phyloP scores from a whole-genome alignment of 257 asterid genomes.

The Nicotiana tomentosiformis region DNA sequence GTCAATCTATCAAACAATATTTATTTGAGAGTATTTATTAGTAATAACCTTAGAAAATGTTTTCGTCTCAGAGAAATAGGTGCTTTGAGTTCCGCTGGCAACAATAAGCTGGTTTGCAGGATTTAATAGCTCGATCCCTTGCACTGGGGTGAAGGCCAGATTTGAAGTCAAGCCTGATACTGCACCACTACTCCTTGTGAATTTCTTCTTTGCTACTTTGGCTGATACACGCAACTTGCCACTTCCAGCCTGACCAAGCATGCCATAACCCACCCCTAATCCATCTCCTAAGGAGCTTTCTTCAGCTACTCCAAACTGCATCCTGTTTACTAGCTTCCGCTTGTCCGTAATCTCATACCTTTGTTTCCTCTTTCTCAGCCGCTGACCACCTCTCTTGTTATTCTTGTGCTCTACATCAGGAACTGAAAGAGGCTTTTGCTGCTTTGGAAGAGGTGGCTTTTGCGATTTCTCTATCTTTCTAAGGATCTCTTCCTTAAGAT shows the following conservation, averaged over 20 bases:
- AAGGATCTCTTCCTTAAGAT: slow-evolving; percentile 32
- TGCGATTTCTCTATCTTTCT: slow-evolving; percentile 95
- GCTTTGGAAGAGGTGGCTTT: slow-evolving; percentile 95
- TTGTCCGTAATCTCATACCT: slow-evolving; percentile 76
- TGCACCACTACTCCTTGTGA: slow-evolving; percentile 64
- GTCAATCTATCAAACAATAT: too few relatives aligned
- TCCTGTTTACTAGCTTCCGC: slow-evolving; percentile 93
- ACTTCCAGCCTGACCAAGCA: slow-evolving; percentile 96
- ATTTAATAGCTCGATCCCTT: slow-evolving; percentile 91
- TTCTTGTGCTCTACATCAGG: slow-evolving; percentile 96
- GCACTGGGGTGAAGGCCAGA: slow-evolving; percentile 93
- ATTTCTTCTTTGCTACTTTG: slow-evolving; percentile 78
- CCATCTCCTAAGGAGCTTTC: slow-evolving; percentile 99
- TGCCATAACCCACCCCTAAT: slow-evolving; percentile 93
- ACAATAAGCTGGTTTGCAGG: slow-evolving; percentile 51
- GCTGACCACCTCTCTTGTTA: slow-evolving; percentile 78
- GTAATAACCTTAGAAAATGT: slow-evolving; percentile 71
- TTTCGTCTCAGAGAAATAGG: slow-evolving; percentile 64
- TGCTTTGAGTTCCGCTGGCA: slow-evolving; percentile 41
- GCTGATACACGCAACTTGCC: slow-evolving; percentile 32
- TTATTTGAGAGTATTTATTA: too few relatives aligned
- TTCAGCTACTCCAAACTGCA: slow-evolving; percentile 88
- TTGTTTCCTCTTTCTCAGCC: slow-evolving; percentile 92
- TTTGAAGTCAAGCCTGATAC: slow-evolving; percentile 92
- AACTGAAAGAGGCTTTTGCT: slow-evolving; percentile 91